A percentile compares a stretch with the other conserved stretches of the same genome.
Evolutionary conservation across 2,329 filamentous ascomycete species (phyloP).

Genomic region (Proliferodiscus dingleyae): DNA sequence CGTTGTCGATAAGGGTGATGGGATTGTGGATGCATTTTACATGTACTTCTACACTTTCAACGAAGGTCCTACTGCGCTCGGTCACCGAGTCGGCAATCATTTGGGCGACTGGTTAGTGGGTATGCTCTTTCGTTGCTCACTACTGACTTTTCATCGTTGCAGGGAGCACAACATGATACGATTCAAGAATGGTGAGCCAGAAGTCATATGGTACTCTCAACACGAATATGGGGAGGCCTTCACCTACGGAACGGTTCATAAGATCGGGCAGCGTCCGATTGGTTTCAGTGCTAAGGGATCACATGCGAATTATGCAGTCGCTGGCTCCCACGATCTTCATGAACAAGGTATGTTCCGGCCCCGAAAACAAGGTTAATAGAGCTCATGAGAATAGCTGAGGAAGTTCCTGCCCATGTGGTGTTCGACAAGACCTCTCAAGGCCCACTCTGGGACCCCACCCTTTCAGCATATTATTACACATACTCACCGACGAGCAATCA

Average conservation of each 20-base stretch:
- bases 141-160: neutral
- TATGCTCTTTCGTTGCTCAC: too few relatives aligned
- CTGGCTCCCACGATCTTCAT: conserved; percentile 58
- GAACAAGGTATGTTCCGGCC: conserved; percentile 60
- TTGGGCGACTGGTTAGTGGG: conserved; percentile 51
- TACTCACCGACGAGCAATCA: conserved; percentile 36
- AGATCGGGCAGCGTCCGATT: conserved; percentile 63
- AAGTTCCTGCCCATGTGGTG: conserved; percentile 42
- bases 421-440: conserved; percentile 61
- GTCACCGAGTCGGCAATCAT: conserved; percentile 36
- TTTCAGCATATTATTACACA: conserved; percentile 50
- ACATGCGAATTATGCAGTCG: conserved; percentile 65
- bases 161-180: conserved; percentile 82
- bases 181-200: conserved; percentile 77
- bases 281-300: conserved; percentile 63
- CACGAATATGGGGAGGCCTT: conserved; percentile 86
- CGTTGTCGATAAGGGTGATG: conserved; percentile 58
- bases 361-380: conserved; percentile 48
- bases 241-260: conserved; percentile 79
- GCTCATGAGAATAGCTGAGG: conserved; percentile 31
- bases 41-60: conserved; percentile 30
- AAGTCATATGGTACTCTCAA: conserved; percentile 83
- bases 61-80: conserved; percentile 18
- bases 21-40: conserved; percentile 32
- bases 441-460: conserved; percentile 61